Evolutionary conservation across 1,284 basidiomycete species (phyloP).

Genomic region (Pseudozyma hubeiensis): DNA sequence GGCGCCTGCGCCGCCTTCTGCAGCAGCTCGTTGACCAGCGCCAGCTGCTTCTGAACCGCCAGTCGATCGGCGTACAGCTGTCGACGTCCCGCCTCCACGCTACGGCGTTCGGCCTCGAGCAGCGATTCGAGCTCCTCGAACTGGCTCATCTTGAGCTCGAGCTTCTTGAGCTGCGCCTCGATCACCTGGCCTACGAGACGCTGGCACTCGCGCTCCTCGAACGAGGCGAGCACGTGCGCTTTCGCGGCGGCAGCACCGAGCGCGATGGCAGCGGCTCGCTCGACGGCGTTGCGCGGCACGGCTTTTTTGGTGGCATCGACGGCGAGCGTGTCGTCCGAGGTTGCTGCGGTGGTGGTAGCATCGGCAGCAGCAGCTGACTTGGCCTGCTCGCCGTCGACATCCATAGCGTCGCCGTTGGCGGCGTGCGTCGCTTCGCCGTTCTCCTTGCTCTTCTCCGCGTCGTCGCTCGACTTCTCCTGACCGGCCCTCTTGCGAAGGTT

Average conservation of each 20-base stretch:
- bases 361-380: constrained; percentile 23
- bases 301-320: constrained; percentile 46
- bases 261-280: constrained; percentile 64
- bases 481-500: constrained; percentile 51
- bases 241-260: constrained; percentile 90
- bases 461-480: constrained; percentile 25
- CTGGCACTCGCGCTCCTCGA: constrained; percentile 85
- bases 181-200: constrained; percentile 85
- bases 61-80: constrained; percentile 65
- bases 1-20: constrained; percentile 57
- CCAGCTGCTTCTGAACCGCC: constrained; percentile 63
- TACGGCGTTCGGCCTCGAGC: constrained; percentile 62
- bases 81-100: constrained; percentile 58
- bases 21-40: constrained; percentile 63
- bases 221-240: constrained; percentile 82
- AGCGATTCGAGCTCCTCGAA: constrained; percentile 66
- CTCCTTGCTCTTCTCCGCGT: constrained; percentile 18
- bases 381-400: constrained; percentile 53
- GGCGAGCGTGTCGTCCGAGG: constrained; percentile 12
- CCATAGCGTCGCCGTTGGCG: constrained; percentile 65
- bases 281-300: constrained; percentile 59
- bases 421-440: constrained; percentile 71
- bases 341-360: constrained; percentile 6
- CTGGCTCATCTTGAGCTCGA: constrained; percentile 74
- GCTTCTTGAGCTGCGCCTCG: constrained; percentile 89